Base-by-base conservation (phyloP, 257 asterid genomes). In the Solanum rostratum region DNA sequence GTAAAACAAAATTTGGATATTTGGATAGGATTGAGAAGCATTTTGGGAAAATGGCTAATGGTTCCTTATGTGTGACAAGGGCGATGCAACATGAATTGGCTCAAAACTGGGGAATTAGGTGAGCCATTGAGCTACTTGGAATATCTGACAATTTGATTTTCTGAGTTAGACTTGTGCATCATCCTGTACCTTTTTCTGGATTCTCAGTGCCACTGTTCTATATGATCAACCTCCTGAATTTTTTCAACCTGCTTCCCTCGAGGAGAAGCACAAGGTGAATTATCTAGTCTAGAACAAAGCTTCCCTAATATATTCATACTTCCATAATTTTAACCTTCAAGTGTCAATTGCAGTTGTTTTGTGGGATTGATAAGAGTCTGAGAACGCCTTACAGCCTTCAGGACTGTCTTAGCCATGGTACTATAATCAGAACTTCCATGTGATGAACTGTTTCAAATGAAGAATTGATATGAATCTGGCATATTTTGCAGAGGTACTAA, bases 41-140 rank as follows among this genome's bases (percentile, higher is more conserved):
- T 62, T 96, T 84, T 89, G 99, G 98, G 88, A 93, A 88, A 85
- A 92, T 85, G 97, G 98, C 99, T 65, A 87, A 89, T 90, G 98
- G 99, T 85, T 93, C 99, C 87, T 89, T 96, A 88, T 96, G 99
- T 74, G 98, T 96, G 88, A 96, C 99, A 10, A 93, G 76, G 89
- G 98, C 99, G 85, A 96, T 96, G 99, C 98, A 96, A 86, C 99
- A 93, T 85, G 99, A 96, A 86, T 90, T 96, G 90, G 92, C 95
- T 71, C 95, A 91, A 85, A 96, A 95, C 92, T 96, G 99, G 98
- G 97, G 97, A 63, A 91, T 96, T 54, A 89, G 90, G 98, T 96
- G 91, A 88, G 97, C 86, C 63, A 76, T 27, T 50, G 27, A 50
- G 62, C 62, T 76, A 27, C 82, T 76, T 76, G 45, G 82, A 76